Conservation (phyloP, 2,329 filamentous ascomycete genomes). For the Botrytis medusae region DNA sequence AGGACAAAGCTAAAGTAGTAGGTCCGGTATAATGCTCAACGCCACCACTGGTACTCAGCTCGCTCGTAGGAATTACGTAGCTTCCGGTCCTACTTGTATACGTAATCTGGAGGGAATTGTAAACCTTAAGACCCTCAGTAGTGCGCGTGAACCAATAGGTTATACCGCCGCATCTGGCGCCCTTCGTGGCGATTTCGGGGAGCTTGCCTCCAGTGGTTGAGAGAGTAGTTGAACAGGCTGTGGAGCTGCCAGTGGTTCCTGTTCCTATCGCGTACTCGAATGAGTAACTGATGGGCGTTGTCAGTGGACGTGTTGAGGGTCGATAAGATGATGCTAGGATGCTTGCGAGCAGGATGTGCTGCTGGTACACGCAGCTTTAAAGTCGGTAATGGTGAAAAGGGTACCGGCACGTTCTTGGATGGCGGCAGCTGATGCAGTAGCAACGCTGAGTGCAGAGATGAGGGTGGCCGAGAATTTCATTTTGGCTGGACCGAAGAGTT, state of each 20-base stretch:
- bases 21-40: not conserved
- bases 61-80: not conserved
- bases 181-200: not conserved
- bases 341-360: not conserved
- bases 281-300: not conserved
- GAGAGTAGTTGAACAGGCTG: not conserved
- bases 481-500: not conserved
- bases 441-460: not conserved
- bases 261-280: not conserved
- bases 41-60: not conserved
- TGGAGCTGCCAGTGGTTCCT: not conserved
- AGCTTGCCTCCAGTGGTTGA: not conserved
- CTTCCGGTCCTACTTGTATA: not conserved
- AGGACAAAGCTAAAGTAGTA: not conserved
- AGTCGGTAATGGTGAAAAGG: not conserved
- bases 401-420: not conserved
- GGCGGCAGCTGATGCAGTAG: not conserved
- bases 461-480: not conserved
- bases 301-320: not conserved
- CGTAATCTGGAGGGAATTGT: not conserved
- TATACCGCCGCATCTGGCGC: not conserved
- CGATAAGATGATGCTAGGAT: not conserved
- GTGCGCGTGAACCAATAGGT: not conserved
- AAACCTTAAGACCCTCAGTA: not conserved
- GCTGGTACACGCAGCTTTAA: not conserved